Conservation (phyloP, 2,329 filamentous ascomycete genomes). For the Neopestalotiopsis rosae region DNA sequence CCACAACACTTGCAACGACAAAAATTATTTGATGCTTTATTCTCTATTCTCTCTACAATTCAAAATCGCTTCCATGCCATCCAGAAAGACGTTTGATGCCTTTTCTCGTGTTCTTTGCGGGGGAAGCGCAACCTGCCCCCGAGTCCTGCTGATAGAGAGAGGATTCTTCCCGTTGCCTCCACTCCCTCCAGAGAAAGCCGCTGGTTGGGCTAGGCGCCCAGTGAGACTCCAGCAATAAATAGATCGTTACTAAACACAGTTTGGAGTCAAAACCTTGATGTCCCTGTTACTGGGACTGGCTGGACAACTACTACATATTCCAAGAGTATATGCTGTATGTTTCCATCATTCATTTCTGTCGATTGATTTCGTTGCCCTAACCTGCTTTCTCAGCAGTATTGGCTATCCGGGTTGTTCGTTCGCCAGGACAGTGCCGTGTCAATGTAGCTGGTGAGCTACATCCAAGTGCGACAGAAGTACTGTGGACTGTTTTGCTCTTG, state of each 20-base stretch:
- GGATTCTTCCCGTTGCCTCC: constrained; percentile 18
- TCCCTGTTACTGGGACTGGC: not conserved
- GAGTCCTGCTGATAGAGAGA: constrained; percentile 7
- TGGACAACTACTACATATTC: not conserved
- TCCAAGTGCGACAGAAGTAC: not conserved
- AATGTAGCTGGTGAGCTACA: not conserved
- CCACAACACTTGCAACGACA: not conserved
- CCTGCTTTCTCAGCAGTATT: not conserved
- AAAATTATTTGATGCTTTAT: not conserved
- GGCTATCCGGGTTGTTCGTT: not conserved
- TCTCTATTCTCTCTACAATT: not conserved
- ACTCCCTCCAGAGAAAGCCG: constrained; percentile 6
- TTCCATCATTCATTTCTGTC: not conserved
- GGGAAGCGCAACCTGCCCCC: not conserved
- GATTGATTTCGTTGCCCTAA: not conserved
- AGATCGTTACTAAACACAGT: constrained; percentile 4
- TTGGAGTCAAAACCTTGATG: constrained; percentile 12
- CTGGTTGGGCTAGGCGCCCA: constrained; percentile 17
- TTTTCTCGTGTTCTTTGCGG: constrained; percentile 1
- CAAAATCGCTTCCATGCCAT: not conserved
- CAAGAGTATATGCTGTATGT: not conserved
- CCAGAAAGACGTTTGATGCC: not conserved
- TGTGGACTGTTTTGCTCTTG: not conserved
- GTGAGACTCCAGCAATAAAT: constrained; percentile 5
- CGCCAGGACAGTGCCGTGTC: not conserved